Evolutionary conservation across 164 flowering plant genomes (phyloP), one percentile per base, ranked within the genome.

Genomic region (Akebia trifoliata): DNA sequence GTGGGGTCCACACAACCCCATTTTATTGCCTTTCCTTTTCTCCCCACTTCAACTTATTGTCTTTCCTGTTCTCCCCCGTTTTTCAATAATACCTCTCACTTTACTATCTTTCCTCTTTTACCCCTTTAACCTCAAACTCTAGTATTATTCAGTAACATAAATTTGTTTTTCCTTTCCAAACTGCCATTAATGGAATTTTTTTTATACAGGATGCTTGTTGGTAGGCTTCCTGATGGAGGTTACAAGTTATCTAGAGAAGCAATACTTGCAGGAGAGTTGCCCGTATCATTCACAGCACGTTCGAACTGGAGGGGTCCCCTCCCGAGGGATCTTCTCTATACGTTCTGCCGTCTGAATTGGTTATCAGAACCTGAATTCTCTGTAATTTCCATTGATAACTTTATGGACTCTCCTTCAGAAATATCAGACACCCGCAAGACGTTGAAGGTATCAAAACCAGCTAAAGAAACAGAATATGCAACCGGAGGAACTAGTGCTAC

Each of bases 161-260:
- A n/a, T n/a, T n/a, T 18, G 6, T 50, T n/a, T 31, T 30, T 7
- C 5, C 17, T n/a, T 30, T 18, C 24, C 7, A 18, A 0, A 36
- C 17, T 21, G 39, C 44, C 17, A 3, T n/a, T 38, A 34, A n/a
- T 24, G 18, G 40, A 35, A 37, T n/a, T 36, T 60, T 30, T 39
- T n/a, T 69, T 43, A 26, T 53, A 24, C 84, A 93, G 99, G 83
- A 72, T 87, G 88, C 82, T 87, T 53, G 54, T 83, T 18, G 73
- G 70, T 59, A 83, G 75, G 80, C 64, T 62, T 14, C 99, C 99
- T 3, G 67, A 72, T 67, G 97, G 99, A 24, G 52, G 68, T 61
- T 88, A 84, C 72, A 90, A 90, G 78, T 61, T 90, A 63, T 86
- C 97, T 14, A 78, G 99, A 68, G 87, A 83, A 30, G 87, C 97